Percentiles rank a stretch among this genome's conserved stretches.
Evolutionary conservation across 768 basidiomycete genomes (phyloP).

Genomic region (Mycena rosella): DNA sequence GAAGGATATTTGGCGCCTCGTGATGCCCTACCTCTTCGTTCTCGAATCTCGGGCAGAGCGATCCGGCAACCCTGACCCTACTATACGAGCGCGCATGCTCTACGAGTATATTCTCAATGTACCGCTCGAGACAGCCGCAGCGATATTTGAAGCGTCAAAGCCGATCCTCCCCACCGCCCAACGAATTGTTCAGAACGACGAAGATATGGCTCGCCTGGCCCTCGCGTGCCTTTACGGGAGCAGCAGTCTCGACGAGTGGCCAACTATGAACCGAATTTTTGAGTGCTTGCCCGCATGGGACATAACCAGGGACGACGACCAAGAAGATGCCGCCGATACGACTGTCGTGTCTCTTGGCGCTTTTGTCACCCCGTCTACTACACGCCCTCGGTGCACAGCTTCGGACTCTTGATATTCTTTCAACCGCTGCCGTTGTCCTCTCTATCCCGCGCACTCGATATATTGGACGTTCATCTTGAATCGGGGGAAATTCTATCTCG

Average conservation of each 20-base stretch:
- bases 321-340: constrained; percentile 83
- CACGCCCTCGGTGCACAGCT: constrained; percentile 66
- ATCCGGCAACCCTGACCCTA: constrained; percentile 75
- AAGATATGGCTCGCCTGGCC: constrained; percentile 87
- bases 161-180: constrained; percentile 81
- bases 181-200: constrained; percentile 84
- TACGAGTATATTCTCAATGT: constrained; percentile 80
- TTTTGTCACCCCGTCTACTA: constrained; percentile 82
- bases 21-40: constrained; percentile 94
- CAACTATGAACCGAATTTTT: constrained; percentile 91
- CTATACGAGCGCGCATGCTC: constrained; percentile 72
- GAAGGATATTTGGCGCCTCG: constrained; percentile 77
- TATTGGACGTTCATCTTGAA: constrained; percentile 94
- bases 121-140: constrained; percentile 74
- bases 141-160: constrained; percentile 92
- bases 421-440: constrained; percentile 79
- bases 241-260: constrained; percentile 77
- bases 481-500: constrained; percentile 92
- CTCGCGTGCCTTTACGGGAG: constrained; percentile 92
- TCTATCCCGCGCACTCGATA: constrained; percentile 87
- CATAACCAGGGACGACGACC: constrained; percentile 64
- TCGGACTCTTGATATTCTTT: constrained; percentile 87
- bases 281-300: constrained; percentile 97
- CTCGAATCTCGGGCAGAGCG: constrained; percentile 92
- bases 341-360: constrained; percentile 85